Percentiles rank a stretch among this genome's conserved stretches.
Conservation (phyloP, 73 alveolate species). For the Diophrys appendiculata region DNA sequence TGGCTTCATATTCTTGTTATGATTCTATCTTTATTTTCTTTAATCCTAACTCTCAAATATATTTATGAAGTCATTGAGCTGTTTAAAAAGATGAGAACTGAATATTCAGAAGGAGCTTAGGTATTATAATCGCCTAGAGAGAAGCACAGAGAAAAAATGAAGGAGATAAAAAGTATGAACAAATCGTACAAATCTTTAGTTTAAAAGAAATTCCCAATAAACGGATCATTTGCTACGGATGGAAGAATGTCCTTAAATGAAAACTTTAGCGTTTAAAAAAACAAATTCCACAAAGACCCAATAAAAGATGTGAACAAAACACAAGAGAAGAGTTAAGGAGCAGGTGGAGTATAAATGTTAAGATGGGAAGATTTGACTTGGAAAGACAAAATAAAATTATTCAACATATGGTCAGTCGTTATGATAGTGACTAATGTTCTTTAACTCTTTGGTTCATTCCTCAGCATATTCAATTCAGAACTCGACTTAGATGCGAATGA, state of each 20-base stretch:
- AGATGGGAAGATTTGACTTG: conserved; percentile 36
- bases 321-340: too few relatives aligned
- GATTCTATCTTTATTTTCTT: neutral
- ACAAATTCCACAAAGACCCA: too few relatives aligned
- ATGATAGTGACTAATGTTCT: conserved; percentile 23
- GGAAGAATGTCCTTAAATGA: too few relatives aligned
- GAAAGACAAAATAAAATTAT: conserved; percentile 42
- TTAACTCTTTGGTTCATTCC: conserved; percentile 31
- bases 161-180: neutral
- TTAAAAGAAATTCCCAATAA: neutral
- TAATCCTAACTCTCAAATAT: conserved; percentile 14
- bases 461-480: conserved; percentile 25
- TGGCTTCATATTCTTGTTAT: conserved; percentile 27
- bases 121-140: neutral
- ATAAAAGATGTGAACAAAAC: too few relatives aligned
- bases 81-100: conserved; percentile 6
- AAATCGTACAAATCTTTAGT: neutral
- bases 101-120: too few relatives aligned
- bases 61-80: neutral
- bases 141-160: neutral
- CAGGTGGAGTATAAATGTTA: too few relatives aligned
- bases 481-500: conserved; percentile 51
- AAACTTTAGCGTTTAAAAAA: too few relatives aligned
- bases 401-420: conserved; percentile 51
- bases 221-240: neutral